phyloP scores from a whole-genome alignment of 2,329 filamentous ascomycete genomes.

The Parasarocladium wereldwijsianum region DNA sequence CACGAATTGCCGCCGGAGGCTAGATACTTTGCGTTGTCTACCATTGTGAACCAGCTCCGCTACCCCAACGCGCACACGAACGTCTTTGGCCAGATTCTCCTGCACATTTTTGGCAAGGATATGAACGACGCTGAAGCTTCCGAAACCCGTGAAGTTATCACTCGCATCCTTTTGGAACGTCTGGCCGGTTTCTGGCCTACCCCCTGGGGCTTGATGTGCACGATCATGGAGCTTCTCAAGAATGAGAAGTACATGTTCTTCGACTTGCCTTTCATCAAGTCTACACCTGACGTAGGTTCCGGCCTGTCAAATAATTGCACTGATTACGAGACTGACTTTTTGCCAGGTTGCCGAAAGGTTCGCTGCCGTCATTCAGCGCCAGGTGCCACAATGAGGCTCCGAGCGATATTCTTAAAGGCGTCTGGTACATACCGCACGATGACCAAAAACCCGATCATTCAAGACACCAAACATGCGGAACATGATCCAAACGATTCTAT shows the following conservation, averaged over 20 bases:
- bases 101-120: conserved; percentile 74
- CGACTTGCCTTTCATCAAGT: conserved; percentile 82
- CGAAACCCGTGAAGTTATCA: conserved; percentile 81
- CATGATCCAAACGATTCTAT: too few species aligned
- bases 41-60: conserved; percentile 82
- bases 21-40: conserved; percentile 70
- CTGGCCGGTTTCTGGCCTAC: conserved; percentile 82
- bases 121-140: conserved; percentile 58
- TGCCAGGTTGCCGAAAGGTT: conserved; percentile 18
- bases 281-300: conserved; percentile 63
- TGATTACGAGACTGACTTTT: conserved; percentile 1
- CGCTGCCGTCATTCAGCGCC: conserved; percentile 11
- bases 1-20: conserved; percentile 62
- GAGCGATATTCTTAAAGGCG: too few species aligned
- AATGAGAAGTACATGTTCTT: conserved; percentile 88
- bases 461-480: too few species aligned
- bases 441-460: too few species aligned
- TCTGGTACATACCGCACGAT: too few species aligned
- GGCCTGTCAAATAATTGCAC: not conserved
- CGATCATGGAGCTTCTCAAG: conserved; percentile 77
- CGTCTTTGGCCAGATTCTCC: conserved; percentile 76
- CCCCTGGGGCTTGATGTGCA: conserved; percentile 87
- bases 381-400: conserved; percentile 3
- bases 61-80: conserved; percentile 82
- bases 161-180: conserved; percentile 75